Evolutionary conservation across 202 grass and related monocot genomes (phyloP).

Genomic region (Setaria italica): DNA sequence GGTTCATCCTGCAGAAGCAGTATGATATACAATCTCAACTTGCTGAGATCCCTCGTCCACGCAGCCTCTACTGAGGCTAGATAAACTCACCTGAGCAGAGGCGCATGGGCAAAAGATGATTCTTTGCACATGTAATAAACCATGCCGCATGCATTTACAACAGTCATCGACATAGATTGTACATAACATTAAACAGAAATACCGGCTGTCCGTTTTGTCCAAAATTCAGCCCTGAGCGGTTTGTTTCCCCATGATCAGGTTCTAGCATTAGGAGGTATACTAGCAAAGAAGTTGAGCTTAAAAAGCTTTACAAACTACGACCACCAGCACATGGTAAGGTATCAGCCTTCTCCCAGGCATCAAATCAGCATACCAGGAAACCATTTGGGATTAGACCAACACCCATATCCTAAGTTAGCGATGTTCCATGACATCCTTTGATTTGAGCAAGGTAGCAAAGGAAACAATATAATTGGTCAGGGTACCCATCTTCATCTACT

Average conservation of each 20-base stretch:
- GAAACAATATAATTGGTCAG: conserved; percentile 45
- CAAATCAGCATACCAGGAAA: conserved; percentile 39
- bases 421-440: conserved; percentile 40
- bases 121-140: conserved; percentile 1
- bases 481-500: conserved; percentile 38
- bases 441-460: conserved; percentile 8
- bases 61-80: not conserved
- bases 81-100: not conserved
- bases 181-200: conserved; percentile 35
- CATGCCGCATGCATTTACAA: conserved; percentile 36
- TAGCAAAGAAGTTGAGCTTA: conserved; percentile 35
- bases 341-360: conserved; percentile 32
- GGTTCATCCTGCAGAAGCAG: not conserved
- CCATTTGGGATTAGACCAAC: conserved; percentile 7
- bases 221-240: conserved; percentile 36
- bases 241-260: conserved; percentile 4
- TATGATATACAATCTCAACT: not conserved
- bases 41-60: not conserved
- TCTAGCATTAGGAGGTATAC: conserved; percentile 40
- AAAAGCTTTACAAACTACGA: conserved; percentile 23
- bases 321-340: conserved; percentile 24
- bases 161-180: conserved; percentile 3
- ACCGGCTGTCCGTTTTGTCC: conserved; percentile 20
- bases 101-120: not conserved
- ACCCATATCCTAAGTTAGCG: conserved; percentile 51